Evolutionary conservation across 306 rosid species (phyloP).

Genomic region (Glycine tomentella): DNA sequence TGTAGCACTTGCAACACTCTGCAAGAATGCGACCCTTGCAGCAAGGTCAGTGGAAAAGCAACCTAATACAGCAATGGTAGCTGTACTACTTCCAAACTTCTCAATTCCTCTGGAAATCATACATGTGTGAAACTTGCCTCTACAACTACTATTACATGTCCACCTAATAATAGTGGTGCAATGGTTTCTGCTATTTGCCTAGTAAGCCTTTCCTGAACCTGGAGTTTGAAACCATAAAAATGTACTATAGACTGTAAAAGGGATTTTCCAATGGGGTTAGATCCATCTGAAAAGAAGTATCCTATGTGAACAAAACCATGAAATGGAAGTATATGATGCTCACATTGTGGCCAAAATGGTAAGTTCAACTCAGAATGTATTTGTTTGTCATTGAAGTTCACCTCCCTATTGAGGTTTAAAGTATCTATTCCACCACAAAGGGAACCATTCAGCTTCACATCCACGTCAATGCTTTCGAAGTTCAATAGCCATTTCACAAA

Average conservation of each 20-base stretch:
- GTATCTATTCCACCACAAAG: conserved; percentile 48
- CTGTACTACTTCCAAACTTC: conserved; percentile 89
- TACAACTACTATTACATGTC: conserved; percentile 85
- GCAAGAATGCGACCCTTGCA: conserved; percentile 69
- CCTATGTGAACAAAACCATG: conserved; percentile 92
- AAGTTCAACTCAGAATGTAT: conserved; percentile 71
- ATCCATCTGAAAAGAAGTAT: conserved; percentile 58
- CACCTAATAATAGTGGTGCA: conserved; percentile 66
- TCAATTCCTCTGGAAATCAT: conserved; percentile 96
- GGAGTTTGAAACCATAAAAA: conserved; percentile 91
- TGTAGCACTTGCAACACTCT: conserved; percentile 65
- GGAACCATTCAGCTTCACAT: conserved; percentile 72
- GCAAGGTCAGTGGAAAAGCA: conserved; percentile 65
- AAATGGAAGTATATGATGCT: conserved; percentile 90
- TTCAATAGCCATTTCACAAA: conserved; percentile 81
- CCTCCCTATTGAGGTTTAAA: conserved; percentile 41
- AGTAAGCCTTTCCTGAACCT: conserved; percentile 94
- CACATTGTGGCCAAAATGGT: conserved; percentile 90
- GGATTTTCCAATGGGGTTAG: conserved; percentile 67
- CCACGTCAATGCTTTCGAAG: conserved; percentile 71
- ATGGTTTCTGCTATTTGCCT: conserved; percentile 91
- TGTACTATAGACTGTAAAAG: conserved; percentile 76
- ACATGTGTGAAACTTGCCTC: conserved; percentile 96
- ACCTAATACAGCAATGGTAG: conserved; percentile 86
- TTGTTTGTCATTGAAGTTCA: conserved; percentile 53